Evolutionary conservation across 148 eudicot genomes (phyloP), one percentile per base, ranked within the genome.

Genomic region (Persicaria maculosa): DNA sequence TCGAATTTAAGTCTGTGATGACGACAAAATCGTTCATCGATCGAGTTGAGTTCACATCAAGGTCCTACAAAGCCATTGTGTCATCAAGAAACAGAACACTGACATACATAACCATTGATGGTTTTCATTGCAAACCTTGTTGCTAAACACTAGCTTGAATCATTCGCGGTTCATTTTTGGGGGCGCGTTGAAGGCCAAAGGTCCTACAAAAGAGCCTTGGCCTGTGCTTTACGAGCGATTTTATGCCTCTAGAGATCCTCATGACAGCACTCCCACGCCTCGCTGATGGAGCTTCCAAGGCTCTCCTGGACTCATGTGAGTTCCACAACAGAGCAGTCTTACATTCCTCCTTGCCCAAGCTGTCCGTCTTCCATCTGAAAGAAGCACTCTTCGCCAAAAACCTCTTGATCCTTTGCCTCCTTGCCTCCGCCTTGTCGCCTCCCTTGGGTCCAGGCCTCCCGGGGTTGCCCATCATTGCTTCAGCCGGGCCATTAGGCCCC

Each of bases 381-480:
- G 86, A 76, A 57, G 88, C 85, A 81, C 82, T 86, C 68, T 74
- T 86, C 40, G 61, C 0, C n/a, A 91, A 54, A 40, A 84, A 79
- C 22, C 82, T 77, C 77, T 89, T 86, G 40, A 87, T 78, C 61
- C 77, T 88, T 20, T 84, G 76, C 71, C 80, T 80, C 77, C 81
- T 82, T 16, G 76, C 81, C 43, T 84, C 79, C 36, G 36, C 75
- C 46, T 70, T 44, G 22, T 50, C 74, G 2, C 40, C 9, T 14
- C 25, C 70, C 8, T 47, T 52, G 55, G 5, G n/a, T 4, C 55
- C 55, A 52, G 50, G 78, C 9, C 17, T 68, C 64, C 47, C 1
- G 72, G 74, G 81, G 46, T 77, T 70, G 47, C 64, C 84, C 79
- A 15, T 10, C 52, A 2, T 2, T 12, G 11, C 11, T 48, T 10